Conservation (phyloP, 306 rosid species). For the Ochetophila trinervis region DNA sequence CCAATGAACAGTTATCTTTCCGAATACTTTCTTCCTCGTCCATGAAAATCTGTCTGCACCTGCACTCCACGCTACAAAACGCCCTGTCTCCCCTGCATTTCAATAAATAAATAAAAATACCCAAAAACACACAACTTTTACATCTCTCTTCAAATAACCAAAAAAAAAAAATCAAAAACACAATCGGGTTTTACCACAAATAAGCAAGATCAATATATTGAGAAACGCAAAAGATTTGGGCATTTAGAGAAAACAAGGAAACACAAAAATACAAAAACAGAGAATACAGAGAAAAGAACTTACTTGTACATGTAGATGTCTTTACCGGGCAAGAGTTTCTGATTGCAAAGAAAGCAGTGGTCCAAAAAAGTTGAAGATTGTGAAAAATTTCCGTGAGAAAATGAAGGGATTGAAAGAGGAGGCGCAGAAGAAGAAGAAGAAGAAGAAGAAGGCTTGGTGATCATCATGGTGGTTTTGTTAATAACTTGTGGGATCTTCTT, state of each 20-base stretch:
- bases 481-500: slow-evolving; percentile 48
- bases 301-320: slow-evolving; percentile 99
- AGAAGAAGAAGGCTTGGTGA: slow-evolving; percentile 23
- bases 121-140: background rate
- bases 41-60: slow-evolving; percentile 78
- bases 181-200: background rate
- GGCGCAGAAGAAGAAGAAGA: background rate
- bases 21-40: slow-evolving; percentile 68
- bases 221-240: background rate
- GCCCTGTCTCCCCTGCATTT: slow-evolving; percentile 77
- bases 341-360: slow-evolving; percentile 67
- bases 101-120: background rate
- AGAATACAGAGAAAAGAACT: slow-evolving; percentile 23
- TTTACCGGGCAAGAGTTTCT: slow-evolving; percentile 65
- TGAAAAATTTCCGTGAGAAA: background rate
- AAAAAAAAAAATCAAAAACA: background rate
- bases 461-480: slow-evolving; percentile 53
- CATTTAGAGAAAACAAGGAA: background rate
- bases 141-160: background rate
- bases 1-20: slow-evolving; percentile 44
- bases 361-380: slow-evolving; percentile 48
- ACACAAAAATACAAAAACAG: background rate
- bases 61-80: slow-evolving; percentile 91
- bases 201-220: no score
- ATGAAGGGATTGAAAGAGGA: background rate